Conservation (phyloP, 2,329 filamentous ascomycete genomes). For the Fusarium subglutinans region DNA sequence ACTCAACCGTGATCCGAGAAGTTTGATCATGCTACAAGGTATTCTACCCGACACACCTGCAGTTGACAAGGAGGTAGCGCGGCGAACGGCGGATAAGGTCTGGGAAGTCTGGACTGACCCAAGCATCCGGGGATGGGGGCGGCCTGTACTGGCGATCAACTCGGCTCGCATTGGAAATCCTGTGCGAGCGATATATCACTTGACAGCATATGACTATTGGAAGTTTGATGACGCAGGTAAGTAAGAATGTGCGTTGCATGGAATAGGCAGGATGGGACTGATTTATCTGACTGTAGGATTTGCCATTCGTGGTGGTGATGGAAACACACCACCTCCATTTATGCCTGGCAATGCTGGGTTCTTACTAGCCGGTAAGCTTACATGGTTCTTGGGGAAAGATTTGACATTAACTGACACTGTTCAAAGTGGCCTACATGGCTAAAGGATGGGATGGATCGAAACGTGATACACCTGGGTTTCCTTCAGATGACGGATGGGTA, state of each 20-base stretch:
- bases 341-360: slow-evolving; percentile 52
- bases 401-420: fast-evolving
- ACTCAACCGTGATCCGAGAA: slow-evolving; percentile 54
- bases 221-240: slow-evolving; percentile 52
- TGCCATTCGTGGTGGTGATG: slow-evolving; percentile 44
- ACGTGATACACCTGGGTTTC: slow-evolving; percentile 49
- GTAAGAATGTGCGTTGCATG: neutral
- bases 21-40: slow-evolving; percentile 56
- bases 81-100: slow-evolving; percentile 52
- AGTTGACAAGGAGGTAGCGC: slow-evolving; percentile 49
- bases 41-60: slow-evolving; percentile 53
- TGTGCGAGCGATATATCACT: slow-evolving; percentile 52
- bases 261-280: neutral
- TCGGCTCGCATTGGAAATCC: slow-evolving; percentile 53
- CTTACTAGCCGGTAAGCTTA: slow-evolving; percentile 42
- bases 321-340: slow-evolving; percentile 45
- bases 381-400: fast-evolving
- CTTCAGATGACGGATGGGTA: slow-evolving; percentile 46
- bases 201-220: slow-evolving; percentile 55
- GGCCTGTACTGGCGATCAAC: slow-evolving; percentile 58
- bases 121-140: slow-evolving; percentile 57
- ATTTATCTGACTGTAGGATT: slow-evolving; percentile 26
- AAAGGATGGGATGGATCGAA: slow-evolving; percentile 40
- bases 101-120: slow-evolving; percentile 53
- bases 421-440: slow-evolving; percentile 49